Percentiles rank a stretch among this genome's conserved stretches.
Evolutionary conservation across 257 asterid species (phyloP).

Genomic region (Linaria vulgaris): DNA sequence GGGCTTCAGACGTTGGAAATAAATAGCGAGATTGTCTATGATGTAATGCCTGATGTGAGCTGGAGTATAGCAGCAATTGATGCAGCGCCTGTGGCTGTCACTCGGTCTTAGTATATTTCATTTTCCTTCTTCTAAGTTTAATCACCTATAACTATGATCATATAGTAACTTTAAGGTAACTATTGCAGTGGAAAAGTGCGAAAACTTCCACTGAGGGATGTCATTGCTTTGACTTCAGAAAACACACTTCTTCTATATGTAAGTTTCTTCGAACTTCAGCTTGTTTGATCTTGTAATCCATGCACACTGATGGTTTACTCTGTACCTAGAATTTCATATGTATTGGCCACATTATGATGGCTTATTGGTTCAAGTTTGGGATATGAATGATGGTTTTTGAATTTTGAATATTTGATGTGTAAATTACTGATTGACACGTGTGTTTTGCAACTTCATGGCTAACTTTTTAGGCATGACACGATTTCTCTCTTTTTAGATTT

Average conservation of each 20-base stretch:
- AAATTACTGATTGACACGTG: too few relatives aligned
- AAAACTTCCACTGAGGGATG: conserved; percentile 61
- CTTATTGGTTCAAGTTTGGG: too few relatives aligned
- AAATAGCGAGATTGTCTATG: conserved; percentile 64
- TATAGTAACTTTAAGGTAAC: conserved; percentile 26
- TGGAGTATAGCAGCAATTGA: conserved; percentile 90
- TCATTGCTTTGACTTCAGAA: conserved; percentile 75
- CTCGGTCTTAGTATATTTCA: conserved; percentile 73
- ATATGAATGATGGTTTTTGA: too few relatives aligned
- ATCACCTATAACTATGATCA: conserved; percentile 13
- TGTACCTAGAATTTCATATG: conserved; percentile 1
- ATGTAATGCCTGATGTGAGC: conserved; percentile 89
- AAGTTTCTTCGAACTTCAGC: conserved; percentile 44
- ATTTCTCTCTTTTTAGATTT: too few relatives aligned
- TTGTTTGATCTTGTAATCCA: conserved; percentile 10
- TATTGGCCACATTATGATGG: conserved; percentile 3
- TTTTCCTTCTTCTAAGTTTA: conserved; percentile 15
- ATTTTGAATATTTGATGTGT: too few relatives aligned
- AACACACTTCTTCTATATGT: conserved; percentile 74
- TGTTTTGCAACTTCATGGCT: too few relatives aligned
- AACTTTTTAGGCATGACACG: too few relatives aligned
- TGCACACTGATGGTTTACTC: conserved; percentile 10
- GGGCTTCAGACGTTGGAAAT: conserved; percentile 73
- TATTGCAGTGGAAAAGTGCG: conserved; percentile 62
- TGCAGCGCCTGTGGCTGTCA: conserved; percentile 83